Conservation (phyloP, 495 filamentous ascomycete species). For the Pseudotulostoma volvatum region DNA sequence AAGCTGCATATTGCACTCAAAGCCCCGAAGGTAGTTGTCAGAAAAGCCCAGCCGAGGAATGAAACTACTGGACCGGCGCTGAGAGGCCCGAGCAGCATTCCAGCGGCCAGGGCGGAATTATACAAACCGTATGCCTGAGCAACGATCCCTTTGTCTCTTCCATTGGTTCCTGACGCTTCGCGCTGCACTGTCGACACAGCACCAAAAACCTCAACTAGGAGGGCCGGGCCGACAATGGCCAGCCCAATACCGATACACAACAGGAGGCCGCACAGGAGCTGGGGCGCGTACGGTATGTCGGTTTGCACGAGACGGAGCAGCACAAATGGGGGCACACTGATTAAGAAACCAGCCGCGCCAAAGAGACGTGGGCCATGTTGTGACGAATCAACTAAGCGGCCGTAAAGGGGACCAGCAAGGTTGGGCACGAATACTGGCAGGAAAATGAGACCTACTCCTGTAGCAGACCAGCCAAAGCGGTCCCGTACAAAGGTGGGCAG, state of each 20-base stretch:
- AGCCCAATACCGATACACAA: slow-evolving; percentile 41
- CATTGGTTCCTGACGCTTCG: slow-evolving; percentile 29
- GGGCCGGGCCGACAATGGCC: slow-evolving; percentile 39
- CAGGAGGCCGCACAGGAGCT: slow-evolving; percentile 56
- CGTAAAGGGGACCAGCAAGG: slow-evolving; percentile 42
- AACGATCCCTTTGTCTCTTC: slow-evolving; percentile 35
- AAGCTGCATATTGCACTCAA: slow-evolving; percentile 13
- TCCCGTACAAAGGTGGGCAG: slow-evolving; percentile 51
- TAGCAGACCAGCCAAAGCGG: slow-evolving; percentile 48
- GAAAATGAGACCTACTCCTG: slow-evolving; percentile 57
- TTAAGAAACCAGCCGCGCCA: slow-evolving; percentile 42
- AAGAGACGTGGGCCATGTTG: slow-evolving; percentile 44
- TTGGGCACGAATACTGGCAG: slow-evolving; percentile 49
- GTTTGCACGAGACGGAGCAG: slow-evolving; percentile 51
- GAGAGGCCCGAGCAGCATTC: slow-evolving; percentile 44
- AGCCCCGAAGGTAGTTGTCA: slow-evolving; percentile 20
- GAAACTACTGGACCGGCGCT: slow-evolving; percentile 44
- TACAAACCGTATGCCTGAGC: slow-evolving; percentile 42
- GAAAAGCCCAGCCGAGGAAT: slow-evolving; percentile 42
- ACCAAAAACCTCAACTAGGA: slow-evolving; percentile 33
- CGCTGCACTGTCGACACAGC: slow-evolving; percentile 41
- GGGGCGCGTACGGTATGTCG: slow-evolving; percentile 42
- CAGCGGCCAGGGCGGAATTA: slow-evolving; percentile 34
- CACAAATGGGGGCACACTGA: slow-evolving; percentile 41
- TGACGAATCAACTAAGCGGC: slow-evolving; percentile 46